Percentiles rank a stretch among this genome's conserved stretches.
Evolutionary conservation across 768 basidiomycete genomes (phyloP).

Genomic region (Suillus decipiens): DNA sequence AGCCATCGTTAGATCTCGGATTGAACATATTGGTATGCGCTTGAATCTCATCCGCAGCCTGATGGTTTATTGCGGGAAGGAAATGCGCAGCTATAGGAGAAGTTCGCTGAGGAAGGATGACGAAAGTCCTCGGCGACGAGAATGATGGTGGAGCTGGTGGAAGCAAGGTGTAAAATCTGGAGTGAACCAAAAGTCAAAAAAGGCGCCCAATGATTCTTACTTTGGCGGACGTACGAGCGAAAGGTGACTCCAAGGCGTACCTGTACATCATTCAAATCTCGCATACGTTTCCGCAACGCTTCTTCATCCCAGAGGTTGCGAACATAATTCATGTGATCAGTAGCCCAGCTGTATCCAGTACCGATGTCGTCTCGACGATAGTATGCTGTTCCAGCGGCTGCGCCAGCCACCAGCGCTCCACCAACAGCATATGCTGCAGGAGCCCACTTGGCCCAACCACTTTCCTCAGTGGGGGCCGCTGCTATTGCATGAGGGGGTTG

Average conservation of each 20-base stretch:
- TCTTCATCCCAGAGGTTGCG: slow-evolving; percentile 83
- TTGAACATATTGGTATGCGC: slow-evolving; percentile 92
- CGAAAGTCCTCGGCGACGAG: slow-evolving; percentile 68
- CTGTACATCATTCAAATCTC: slow-evolving; percentile 61
- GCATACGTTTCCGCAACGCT: slow-evolving; percentile 59
- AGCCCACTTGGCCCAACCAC: slow-evolving; percentile 65
- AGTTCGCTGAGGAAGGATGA: slow-evolving; percentile 62
- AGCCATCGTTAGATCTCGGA: slow-evolving; percentile 81
- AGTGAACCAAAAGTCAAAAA: slow-evolving; percentile 9
- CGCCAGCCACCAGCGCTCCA: slow-evolving; percentile 75
- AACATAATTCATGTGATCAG: slow-evolving; percentile 90
- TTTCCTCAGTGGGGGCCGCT: slow-evolving; percentile 25
- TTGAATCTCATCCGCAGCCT: slow-evolving; percentile 74
- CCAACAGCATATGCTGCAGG: slow-evolving; percentile 72
- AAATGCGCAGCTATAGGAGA: slow-evolving; percentile 57
- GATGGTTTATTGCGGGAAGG: slow-evolving; percentile 60
- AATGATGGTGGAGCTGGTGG: slow-evolving; percentile 67
- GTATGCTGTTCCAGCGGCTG: slow-evolving; percentile 83
- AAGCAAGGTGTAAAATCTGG: slow-evolving; percentile 78
- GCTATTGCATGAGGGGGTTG: slow-evolving; percentile 33
- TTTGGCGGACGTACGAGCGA: slow-evolving; percentile 55
- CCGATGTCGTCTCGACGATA: slow-evolving; percentile 77
- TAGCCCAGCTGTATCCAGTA: slow-evolving; percentile 70
- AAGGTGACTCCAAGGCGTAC: slow-evolving; percentile 66
- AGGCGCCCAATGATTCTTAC: slow-evolving; percentile 1